A percentile compares a stretch with the other conserved stretches of the same genome.
Evolutionary conservation across 2,329 filamentous ascomycete genomes (phyloP).

Genomic region (Botrytis medusae): DNA sequence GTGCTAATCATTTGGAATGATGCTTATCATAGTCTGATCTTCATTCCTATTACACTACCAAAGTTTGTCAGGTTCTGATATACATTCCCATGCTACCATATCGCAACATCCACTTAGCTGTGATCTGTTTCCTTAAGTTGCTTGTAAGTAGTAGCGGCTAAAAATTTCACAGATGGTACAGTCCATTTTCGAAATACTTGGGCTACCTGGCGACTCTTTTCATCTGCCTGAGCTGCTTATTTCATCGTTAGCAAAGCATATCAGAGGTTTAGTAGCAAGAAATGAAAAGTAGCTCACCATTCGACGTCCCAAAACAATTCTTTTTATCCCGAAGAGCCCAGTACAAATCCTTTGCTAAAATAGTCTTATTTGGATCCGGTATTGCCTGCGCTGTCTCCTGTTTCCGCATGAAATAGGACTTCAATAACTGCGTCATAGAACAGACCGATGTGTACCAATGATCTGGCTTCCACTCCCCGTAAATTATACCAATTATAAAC

Average conservation of each 20-base stretch:
- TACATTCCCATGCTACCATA: background rate
- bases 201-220: too few relatives aligned
- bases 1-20: background rate
- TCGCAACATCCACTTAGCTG: background rate
- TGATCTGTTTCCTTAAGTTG: background rate
- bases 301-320: fast-evolving
- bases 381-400: background rate
- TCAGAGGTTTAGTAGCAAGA: too few relatives aligned
- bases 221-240: background rate
- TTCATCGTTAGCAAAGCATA: background rate
- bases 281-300: background rate
- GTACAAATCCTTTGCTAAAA: background rate
- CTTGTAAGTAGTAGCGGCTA: background rate
- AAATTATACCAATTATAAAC: background rate
- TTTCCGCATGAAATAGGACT: background rate
- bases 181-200: background rate
- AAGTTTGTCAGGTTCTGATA: background rate
- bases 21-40: background rate
- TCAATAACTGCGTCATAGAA: background rate
- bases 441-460: background rate
- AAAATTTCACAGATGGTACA: background rate
- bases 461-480: background rate
- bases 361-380: background rate
- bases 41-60: background rate
- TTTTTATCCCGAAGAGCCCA: background rate